Evolutionary conservation across 805 yeast genomes (phyloP).

Genomic region (Barnettozyma salicaria): DNA sequence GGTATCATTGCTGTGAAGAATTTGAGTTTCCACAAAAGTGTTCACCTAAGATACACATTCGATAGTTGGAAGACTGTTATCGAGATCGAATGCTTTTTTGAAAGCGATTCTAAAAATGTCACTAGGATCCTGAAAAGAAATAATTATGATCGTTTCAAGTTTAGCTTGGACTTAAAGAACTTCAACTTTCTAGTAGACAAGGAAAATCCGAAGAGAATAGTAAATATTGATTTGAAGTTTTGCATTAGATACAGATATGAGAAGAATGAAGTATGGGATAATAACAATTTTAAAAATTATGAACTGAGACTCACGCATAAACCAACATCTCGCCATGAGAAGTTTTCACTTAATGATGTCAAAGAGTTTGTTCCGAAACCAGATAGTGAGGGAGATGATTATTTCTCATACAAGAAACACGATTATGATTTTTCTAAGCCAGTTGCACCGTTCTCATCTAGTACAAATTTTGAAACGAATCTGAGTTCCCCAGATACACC

Average conservation of each 20-base stretch:
- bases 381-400: background rate
- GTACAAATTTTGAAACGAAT: conserved; percentile 18
- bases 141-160: conserved; percentile 65
- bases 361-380: background rate
- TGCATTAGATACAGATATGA: conserved; percentile 39
- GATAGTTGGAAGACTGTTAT: conserved; percentile 75
- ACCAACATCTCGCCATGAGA: conserved; percentile 7
- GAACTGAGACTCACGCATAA: conserved; percentile 29
- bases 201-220: conserved; percentile 3
- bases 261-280: conserved; percentile 69
- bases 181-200: conserved; percentile 14
- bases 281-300: conserved; percentile 57
- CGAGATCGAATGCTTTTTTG: conserved; percentile 60
- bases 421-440: conserved; percentile 1
- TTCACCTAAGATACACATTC: conserved; percentile 66
- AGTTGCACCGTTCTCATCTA: background rate
- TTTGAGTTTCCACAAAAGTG: conserved; percentile 58
- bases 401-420: conserved; percentile 8
- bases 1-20: conserved; percentile 82
- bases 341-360: conserved; percentile 18
- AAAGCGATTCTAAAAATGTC: conserved; percentile 37
- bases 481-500: conserved; percentile 27
- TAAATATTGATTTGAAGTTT: conserved; percentile 31
- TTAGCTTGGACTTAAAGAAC: conserved; percentile 48
- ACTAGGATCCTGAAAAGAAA: conserved; percentile 43